Evolutionary conservation across 2,329 filamentous ascomycete species (phyloP).

Genomic region (Penicillium griseofulvum): DNA sequence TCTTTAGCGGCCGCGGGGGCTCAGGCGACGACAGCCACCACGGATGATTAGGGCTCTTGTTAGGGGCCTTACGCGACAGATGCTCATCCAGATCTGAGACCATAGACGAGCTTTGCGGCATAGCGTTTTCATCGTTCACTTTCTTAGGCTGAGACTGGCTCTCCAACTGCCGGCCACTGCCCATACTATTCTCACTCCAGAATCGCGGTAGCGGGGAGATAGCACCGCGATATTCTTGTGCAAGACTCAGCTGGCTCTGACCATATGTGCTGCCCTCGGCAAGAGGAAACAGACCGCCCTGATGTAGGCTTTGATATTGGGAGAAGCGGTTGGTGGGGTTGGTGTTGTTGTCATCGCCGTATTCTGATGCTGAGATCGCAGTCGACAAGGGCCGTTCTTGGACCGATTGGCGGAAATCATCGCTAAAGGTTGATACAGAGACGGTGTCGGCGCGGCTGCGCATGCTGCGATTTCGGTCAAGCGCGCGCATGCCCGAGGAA

Average conservation of each 20-base stretch:
- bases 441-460: constrained; percentile 38
- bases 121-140: constrained; percentile 8
- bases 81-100: constrained; percentile 26
- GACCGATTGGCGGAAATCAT: constrained; percentile 32
- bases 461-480: constrained; percentile 36
- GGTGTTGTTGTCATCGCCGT: constrained; percentile 29
- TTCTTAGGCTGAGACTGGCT: constrained; percentile 11
- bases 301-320: constrained; percentile 29
- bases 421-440: constrained; percentile 31
- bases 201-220: constrained; percentile 38
- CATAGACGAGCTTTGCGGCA: constrained; percentile 23
- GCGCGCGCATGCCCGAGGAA: constrained; percentile 34
- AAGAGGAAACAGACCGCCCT: constrained; percentile 23
- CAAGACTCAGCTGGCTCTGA: constrained; percentile 37
- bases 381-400: constrained; percentile 35
- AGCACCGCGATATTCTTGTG: constrained; percentile 37
- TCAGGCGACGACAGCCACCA: constrained; percentile 13
- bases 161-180: constrained; percentile 25
- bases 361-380: constrained; percentile 36
- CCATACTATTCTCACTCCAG: constrained; percentile 37
- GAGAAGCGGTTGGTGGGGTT: constrained; percentile 27
- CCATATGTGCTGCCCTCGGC: constrained; percentile 20
- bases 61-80: constrained; percentile 16
- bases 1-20: constrained; percentile 15
- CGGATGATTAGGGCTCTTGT: constrained; percentile 9